Conservation (phyloP, 345 rosid species). For the Eucalyptus caleyi region DNA sequence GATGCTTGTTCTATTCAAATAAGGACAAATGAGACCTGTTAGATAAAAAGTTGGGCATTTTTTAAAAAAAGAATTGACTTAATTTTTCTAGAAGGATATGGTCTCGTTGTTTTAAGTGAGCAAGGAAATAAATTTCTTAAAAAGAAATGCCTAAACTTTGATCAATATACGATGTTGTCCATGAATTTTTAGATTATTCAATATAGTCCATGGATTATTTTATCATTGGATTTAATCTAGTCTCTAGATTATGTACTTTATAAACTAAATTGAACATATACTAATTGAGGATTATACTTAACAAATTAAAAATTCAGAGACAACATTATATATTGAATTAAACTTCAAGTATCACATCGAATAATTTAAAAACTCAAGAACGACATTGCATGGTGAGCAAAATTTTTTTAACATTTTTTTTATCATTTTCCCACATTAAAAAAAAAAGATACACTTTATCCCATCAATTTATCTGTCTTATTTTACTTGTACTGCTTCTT, state of each 20-base stretch:
- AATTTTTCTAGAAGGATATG: background rate
- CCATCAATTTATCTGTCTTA: background rate
- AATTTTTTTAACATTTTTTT: accelerated
- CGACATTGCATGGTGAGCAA: accelerated
- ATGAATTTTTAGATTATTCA: background rate
- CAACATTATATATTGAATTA: too few species aligned
- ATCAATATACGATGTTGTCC: accelerated
- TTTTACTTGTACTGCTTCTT: background rate
- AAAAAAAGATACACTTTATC: background rate
- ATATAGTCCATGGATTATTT: background rate
- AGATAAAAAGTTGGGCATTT: background rate
- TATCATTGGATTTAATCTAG: background rate
- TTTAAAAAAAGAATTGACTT: background rate
- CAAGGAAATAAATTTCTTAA: background rate
- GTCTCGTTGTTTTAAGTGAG: background rate
- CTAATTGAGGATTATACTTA: accelerated
- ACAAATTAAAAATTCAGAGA: background rate
- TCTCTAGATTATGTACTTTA: background rate
- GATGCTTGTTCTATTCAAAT: background rate
- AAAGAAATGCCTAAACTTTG: accelerated
- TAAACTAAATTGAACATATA: background rate
- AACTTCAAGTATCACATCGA: accelerated
- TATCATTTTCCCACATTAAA: background rate
- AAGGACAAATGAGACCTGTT: background rate
- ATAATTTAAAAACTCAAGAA: background rate